Percentiles rank a stretch among this genome's conserved stretches.
phyloP scores from a whole-genome alignment of 1,284 basidiomycete genomes.

The Cronartium quercuum region DNA sequence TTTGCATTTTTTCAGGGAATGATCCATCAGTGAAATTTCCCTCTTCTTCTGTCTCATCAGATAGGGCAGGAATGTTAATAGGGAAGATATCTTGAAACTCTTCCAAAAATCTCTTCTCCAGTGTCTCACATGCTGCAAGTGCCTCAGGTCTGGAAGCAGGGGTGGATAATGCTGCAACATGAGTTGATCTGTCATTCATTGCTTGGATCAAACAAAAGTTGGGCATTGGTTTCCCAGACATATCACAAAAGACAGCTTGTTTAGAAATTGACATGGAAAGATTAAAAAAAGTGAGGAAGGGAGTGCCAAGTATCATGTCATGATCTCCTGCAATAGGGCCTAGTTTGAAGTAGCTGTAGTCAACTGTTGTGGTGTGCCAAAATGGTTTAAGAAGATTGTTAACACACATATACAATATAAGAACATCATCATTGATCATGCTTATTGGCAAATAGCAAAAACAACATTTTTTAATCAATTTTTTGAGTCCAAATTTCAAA shows the following conservation, averaged over 20 bases:
- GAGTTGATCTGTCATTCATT: too few relatives aligned
- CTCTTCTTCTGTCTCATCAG: background rate
- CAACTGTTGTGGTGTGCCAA: too few relatives aligned
- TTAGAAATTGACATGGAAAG: background rate
- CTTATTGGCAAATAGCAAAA: too few relatives aligned
- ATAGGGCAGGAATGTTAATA: background rate
- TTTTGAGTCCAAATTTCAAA: too few relatives aligned
- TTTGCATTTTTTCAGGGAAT: background rate
- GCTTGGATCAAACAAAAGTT: too few relatives aligned
- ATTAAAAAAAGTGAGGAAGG: background rate
- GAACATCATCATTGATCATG: too few relatives aligned
- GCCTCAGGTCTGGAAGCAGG: too few relatives aligned
- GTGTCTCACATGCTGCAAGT: background rate
- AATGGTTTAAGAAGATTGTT: too few relatives aligned
- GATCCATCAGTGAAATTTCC: conserved; percentile 1
- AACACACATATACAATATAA: too few relatives aligned
- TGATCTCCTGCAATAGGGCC: background rate
- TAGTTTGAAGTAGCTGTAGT: too few relatives aligned
- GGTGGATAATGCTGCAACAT: too few relatives aligned
- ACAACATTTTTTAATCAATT: too few relatives aligned
- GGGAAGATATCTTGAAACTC: conserved; percentile 4
- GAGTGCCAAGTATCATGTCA: conserved; percentile 3
- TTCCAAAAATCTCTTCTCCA: background rate
- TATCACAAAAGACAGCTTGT: background rate
- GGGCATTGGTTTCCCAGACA: background rate